Percentiles rank a stretch among this genome's conserved stretches.
phyloP scores from a whole-genome alignment of 139 green algal genomes.

The Chlorella vulgaris region DNA sequence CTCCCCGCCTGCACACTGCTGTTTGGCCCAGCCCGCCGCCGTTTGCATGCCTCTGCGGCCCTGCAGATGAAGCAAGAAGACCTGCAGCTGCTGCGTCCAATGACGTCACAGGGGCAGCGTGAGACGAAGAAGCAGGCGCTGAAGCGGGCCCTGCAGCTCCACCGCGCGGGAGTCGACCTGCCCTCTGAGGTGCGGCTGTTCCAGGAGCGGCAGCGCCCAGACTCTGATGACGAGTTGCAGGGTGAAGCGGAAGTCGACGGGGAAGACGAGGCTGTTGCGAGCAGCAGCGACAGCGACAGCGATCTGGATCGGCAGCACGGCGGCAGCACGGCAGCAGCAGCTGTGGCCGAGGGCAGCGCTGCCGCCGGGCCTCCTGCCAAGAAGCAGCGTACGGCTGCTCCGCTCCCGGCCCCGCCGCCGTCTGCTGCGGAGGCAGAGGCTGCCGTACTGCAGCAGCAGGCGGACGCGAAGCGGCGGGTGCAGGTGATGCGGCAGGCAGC shows the following conservation, averaged over 20 bases:
- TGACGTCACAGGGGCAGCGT: conserved; percentile 60
- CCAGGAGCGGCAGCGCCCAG: conserved; percentile 20
- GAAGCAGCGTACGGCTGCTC: not conserved
- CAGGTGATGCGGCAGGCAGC: not conserved
- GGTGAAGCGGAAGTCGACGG: not conserved
- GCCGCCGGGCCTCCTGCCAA: not conserved
- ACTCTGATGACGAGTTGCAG: not conserved
- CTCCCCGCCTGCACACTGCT: not conserved
- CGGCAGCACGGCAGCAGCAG: not conserved
- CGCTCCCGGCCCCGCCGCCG: not conserved
- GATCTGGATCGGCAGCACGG: not conserved
- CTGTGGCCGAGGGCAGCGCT: not conserved
- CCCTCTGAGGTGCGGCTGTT: conserved; percentile 7
- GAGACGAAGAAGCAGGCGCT: conserved; percentile 82
- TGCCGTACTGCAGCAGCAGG: not conserved
- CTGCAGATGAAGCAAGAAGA: conserved; percentile 30
- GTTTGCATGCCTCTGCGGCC: not conserved
- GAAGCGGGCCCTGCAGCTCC: conserved; percentile 58
- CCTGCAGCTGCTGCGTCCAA: conserved; percentile 56
- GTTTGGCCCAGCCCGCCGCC: not conserved
- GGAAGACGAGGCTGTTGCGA: not conserved
- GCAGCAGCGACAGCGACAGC: conserved; percentile 19
- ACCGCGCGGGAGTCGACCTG: conserved; percentile 61
- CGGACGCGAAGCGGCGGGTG: not conserved
- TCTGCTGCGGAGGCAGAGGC: not conserved